These are phyloP conservation scores for Candida tammaniensis DNA, from an alignment of 805 yeast species.

Conservation along the genomic window DNA sequence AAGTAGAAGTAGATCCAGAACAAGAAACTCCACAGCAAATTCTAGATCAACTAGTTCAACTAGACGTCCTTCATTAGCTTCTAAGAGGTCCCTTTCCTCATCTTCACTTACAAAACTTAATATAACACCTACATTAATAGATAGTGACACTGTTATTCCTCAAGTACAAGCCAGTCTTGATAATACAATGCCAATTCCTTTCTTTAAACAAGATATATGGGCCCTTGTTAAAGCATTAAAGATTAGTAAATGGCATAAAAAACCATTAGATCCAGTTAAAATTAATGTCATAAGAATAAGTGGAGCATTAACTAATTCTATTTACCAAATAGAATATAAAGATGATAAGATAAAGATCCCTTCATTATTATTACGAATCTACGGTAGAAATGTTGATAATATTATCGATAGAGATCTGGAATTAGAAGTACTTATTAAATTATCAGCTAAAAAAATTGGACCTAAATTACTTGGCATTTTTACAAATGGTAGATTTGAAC, in stretches of 20 bases:
- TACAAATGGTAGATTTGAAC: conserved; percentile 91
- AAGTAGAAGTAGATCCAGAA: conserved; percentile 22
- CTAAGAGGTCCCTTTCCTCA: conserved; percentile 35
- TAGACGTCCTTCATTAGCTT: conserved; percentile 32
- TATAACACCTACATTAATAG: conserved; percentile 26
- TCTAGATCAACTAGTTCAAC: conserved; percentile 33
- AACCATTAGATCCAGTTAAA: conserved; percentile 37
- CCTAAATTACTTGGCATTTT: conserved; percentile 88
- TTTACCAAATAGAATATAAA: conserved; percentile 68
- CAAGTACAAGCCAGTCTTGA: conserved; percentile 62
- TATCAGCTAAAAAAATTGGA: conserved; percentile 78
- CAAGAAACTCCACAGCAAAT: conserved; percentile 32
- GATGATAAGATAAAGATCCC: conserved; percentile 45
- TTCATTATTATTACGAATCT: conserved; percentile 70
- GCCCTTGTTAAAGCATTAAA: conserved; percentile 59
- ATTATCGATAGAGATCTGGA: conserved; percentile 86
- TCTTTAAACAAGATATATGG: conserved; percentile 77
- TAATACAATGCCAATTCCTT: conserved; percentile 75
- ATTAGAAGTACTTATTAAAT: conserved; percentile 64
- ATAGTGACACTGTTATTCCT: conserved; percentile 39
- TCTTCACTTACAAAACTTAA: conserved; percentile 27
- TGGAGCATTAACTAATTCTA: conserved; percentile 92
- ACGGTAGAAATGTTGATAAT: conserved; percentile 83
- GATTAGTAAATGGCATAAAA: conserved; percentile 77
- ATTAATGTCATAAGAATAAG: conserved; percentile 66